A percentile compares a stretch with the other conserved stretches of the same genome.
Evolutionary conservation across 768 basidiomycete species (phyloP).

Genomic region (Fibroporia radiculosa): DNA sequence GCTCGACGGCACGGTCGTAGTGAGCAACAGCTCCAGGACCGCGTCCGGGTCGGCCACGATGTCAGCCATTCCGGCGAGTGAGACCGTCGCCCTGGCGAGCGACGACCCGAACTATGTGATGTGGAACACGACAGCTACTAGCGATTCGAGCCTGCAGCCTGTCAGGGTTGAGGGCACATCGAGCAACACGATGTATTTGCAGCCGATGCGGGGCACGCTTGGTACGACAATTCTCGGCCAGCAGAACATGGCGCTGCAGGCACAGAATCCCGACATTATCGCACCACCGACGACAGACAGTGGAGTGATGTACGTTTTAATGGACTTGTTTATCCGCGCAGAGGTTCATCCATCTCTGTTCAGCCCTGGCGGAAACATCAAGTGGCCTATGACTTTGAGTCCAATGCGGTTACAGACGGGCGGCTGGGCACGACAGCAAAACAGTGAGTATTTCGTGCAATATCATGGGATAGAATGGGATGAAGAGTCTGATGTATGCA

Average conservation of each 20-base stretch:
- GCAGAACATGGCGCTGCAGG: slow-evolving; percentile 45
- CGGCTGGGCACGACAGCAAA: slow-evolving; percentile 64
- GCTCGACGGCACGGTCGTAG: too few relatives aligned
- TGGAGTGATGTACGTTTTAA: slow-evolving; percentile 35
- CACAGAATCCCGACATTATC: slow-evolving; percentile 48
- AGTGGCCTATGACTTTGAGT: slow-evolving; percentile 59
- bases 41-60: not conserved
- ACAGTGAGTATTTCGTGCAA: slow-evolving; percentile 33
- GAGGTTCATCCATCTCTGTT: not conserved
- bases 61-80: slow-evolving; percentile 9
- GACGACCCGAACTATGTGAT: slow-evolving; percentile 16
- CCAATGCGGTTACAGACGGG: slow-evolving; percentile 52
- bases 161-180: too few relatives aligned
- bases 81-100: slow-evolving; percentile 15
- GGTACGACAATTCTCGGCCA: slow-evolving; percentile 48
- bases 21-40: too few relatives aligned
- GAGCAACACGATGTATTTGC: too few relatives aligned
- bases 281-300: slow-evolving; percentile 58
- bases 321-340: not conserved
- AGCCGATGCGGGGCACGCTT: slow-evolving; percentile 37
- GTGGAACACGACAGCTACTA: slow-evolving; percentile 13
- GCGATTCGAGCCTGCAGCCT: too few relatives aligned
- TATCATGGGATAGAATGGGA: too few relatives aligned
- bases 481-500: not conserved
- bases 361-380: slow-evolving; percentile 35